Evolutionary conservation across 495 filamentous ascomycete species (phyloP).

Genomic region (Tuber borchii): DNA sequence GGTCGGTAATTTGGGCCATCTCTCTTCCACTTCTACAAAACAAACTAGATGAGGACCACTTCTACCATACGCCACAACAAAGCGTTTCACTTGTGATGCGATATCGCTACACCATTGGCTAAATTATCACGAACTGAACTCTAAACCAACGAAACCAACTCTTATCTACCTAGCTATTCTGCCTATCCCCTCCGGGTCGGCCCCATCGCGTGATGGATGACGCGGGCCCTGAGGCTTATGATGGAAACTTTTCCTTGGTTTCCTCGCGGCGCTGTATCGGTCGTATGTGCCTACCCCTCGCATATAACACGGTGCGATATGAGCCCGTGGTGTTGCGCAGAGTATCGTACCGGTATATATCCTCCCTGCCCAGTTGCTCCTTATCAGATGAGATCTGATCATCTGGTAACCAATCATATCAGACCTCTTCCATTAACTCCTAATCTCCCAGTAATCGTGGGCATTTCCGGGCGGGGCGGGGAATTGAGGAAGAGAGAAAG

Average conservation of each 20-base stretch:
- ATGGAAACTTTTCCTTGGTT: neutral
- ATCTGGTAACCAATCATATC: neutral
- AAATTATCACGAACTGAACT: neutral
- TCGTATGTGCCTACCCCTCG: neutral
- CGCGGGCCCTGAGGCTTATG: too few relatives aligned
- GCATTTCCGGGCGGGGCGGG: neutral
- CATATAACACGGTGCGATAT: too few relatives aligned
- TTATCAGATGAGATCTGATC: neutral
- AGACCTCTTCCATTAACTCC: neutral
- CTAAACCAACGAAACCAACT: neutral
- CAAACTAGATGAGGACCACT: neutral
- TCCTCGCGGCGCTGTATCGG: neutral
- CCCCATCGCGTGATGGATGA: neutral
- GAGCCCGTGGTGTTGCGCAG: too few relatives aligned
- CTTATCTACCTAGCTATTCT: neutral
- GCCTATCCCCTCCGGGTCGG: neutral
- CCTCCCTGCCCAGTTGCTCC: too few relatives aligned
- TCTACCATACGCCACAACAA: neutral
- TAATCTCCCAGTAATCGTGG: neutral
- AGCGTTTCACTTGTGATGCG: neutral
- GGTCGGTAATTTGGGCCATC: neutral
- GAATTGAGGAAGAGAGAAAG: neutral
- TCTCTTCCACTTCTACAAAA: neutral
- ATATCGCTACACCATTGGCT: neutral
- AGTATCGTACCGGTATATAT: too few relatives aligned